Evolutionary conservation across 805 yeast genomes (phyloP).

Genomic region (Wickerhamomyces silvicola): DNA sequence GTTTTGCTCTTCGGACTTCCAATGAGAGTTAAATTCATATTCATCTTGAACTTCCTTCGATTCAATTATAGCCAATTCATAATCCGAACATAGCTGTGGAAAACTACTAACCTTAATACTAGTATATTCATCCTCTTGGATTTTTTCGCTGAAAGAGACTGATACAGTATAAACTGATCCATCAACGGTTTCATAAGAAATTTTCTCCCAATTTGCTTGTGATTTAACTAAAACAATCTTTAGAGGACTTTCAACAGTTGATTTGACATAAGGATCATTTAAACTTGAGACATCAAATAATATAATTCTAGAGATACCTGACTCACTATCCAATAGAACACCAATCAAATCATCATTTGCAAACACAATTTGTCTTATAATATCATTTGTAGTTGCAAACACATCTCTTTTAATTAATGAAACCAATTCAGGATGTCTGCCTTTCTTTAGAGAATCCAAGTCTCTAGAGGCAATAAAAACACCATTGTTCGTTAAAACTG

Average conservation of each 20-base stretch:
- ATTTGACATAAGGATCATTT: slow-evolving; percentile 33
- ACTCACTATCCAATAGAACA: slow-evolving; percentile 49
- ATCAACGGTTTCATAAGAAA: slow-evolving; percentile 57
- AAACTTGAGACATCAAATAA: slow-evolving; percentile 41
- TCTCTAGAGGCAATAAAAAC: slow-evolving; percentile 44
- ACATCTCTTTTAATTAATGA: slow-evolving; percentile 19
- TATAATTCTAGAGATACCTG: slow-evolving; percentile 42
- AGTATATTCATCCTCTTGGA: slow-evolving; percentile 24
- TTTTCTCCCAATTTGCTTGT: slow-evolving; percentile 41
- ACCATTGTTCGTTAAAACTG: slow-evolving; percentile 44
- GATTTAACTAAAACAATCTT: slow-evolving; percentile 53
- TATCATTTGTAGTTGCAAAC: slow-evolving; percentile 36
- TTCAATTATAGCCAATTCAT: slow-evolving; percentile 35
- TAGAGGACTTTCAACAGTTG: slow-evolving; percentile 37
- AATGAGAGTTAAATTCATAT: slow-evolving; percentile 19
- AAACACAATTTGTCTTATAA: slow-evolving; percentile 59
- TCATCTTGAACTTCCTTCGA: slow-evolving; percentile 10
- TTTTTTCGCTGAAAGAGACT: slow-evolving; percentile 11
- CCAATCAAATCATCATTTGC: slow-evolving; percentile 45
- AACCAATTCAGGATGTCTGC: slow-evolving; percentile 37
- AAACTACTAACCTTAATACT: slow-evolving; percentile 39
- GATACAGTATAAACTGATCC: slow-evolving; percentile 46
- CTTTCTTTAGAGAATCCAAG: slow-evolving; percentile 36
- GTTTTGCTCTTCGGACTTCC: slow-evolving; percentile 20
- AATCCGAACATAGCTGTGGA: slow-evolving; percentile 65